These are phyloP conservation scores for Trifolium fragiferum DNA, from an alignment of 306 rosid genomes.

Conservation along the genomic window DNA sequence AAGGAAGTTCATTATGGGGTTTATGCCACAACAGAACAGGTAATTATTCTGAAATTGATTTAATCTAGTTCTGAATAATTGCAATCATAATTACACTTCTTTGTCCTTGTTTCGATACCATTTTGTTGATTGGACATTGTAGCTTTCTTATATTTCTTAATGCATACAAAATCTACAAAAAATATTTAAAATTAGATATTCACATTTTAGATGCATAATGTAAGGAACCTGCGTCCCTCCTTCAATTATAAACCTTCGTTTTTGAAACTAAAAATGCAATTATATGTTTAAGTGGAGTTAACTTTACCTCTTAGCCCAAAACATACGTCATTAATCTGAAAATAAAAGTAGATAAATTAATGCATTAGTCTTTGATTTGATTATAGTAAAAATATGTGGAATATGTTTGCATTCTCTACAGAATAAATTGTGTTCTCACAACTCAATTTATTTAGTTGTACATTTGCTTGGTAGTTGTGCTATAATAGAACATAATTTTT, in stretches of 20 bases:
- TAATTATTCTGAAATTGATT: slow-evolving; percentile 33
- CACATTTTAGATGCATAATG: not conserved
- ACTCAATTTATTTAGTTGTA: not conserved
- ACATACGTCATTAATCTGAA: not conserved
- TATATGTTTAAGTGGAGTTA: not conserved
- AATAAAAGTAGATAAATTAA: not conserved
- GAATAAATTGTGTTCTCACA: not conserved
- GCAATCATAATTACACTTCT: slow-evolving; percentile 16
- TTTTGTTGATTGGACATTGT: slow-evolving; percentile 16
- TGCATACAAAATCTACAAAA: not conserved
- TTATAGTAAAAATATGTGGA: not conserved
- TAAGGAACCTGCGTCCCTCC: not conserved
- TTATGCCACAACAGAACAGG: slow-evolving; percentile 88
- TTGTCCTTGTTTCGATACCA: not conserved
- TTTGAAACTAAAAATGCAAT: slow-evolving; percentile 17
- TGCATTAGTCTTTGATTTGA: not conserved
- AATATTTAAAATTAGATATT: slow-evolving; percentile 16
- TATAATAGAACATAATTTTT: not conserved
- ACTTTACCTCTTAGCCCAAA: not conserved
- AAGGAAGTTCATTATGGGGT: slow-evolving; percentile 82
- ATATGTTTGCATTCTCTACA: not conserved
- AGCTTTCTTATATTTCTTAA: slow-evolving; percentile 22
- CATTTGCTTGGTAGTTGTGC: not conserved
- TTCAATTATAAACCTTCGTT: not conserved
- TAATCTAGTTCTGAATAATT: slow-evolving; percentile 25